Base-by-base conservation (phyloP, 768 basidiomycete species). In the Russula brevipes region DNA sequence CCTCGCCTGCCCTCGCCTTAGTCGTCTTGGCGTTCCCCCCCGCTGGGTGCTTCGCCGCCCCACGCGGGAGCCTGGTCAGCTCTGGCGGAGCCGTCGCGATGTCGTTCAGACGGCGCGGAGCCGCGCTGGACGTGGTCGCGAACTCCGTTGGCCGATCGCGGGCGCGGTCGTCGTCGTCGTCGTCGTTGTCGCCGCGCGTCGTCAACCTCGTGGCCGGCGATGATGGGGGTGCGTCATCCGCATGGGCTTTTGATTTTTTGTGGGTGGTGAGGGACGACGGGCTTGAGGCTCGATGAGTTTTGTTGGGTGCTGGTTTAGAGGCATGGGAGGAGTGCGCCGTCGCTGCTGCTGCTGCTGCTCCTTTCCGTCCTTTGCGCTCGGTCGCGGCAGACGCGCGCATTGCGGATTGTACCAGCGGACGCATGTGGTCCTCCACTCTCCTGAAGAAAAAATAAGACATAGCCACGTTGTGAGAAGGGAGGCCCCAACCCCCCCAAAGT, bases 361-460 rank as follows among this genome's bases (percentile, higher is more conserved):
- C 76, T 69, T 73, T 82, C 46, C 67, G 71, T 17, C 72, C 75
- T 65, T 75, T 81, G 35, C 86, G 82, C 63, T 76, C 72, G 14
- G 76, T 76, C 4, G 81, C 77, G 12, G 82, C 79, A 0, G 88
- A 86, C 0, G 78, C 72, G 65, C 82, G 82, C 56, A 88, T 76
- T 0, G 88, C 87, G 30, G 80, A 75, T 60, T 80, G 82, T 54
- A 91, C 81, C 7, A 84, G 72, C 2, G 85, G 84, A 19, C 85
- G 79, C 81, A 91, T 84, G 67, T 82, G 81, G 55, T 81, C 80
- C 71, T 92, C 90, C 3, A 92, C 88, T 45, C 90, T 81, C 72
- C 89, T 91, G 2, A 55, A 42, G 44, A 44, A 42, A 54, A 41
- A 16, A 41, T 16, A 24, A 12, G 11, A 30, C 3, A 24, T 5